A percentile compares a stretch with the other conserved stretches of the same genome.
These are phyloP conservation scores for Diutina siamensis DNA, from an alignment of 1,139 yeast species.

Conservation along the genomic window DNA sequence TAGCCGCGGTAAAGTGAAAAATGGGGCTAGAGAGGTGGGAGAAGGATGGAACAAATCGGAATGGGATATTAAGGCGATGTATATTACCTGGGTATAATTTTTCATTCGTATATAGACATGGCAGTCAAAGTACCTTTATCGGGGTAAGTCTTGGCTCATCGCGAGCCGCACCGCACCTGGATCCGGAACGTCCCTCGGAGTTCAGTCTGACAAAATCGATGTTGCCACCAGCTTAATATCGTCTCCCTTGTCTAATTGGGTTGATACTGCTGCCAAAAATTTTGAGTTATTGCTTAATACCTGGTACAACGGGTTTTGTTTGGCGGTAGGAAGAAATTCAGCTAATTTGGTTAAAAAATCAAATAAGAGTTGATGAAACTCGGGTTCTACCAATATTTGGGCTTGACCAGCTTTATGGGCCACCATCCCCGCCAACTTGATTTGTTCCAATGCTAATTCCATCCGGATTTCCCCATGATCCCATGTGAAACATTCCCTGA, in stretches of 20 bases:
- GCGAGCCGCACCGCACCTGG: too few species aligned
- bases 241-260: neutral
- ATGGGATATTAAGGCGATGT: neutral
- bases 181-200: too few species aligned
- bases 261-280: neutral
- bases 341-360: neutral
- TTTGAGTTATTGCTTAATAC: neutral
- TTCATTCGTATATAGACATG: too few species aligned
- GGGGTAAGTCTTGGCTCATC: too few species aligned
- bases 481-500: neutral
- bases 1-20: neutral
- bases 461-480: neutral
- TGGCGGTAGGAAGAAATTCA: neutral
- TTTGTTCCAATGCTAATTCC: neutral
- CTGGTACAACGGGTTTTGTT: neutral
- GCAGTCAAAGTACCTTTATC: too few species aligned
- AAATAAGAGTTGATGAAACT: neutral
- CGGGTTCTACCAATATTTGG: neutral
- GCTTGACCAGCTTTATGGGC: neutral
- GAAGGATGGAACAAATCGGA: too few species aligned
- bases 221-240: too few species aligned
- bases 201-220: too few species aligned
- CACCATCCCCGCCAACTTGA: conserved; percentile 1
- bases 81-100: too few species aligned
- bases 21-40: neutral